Conservation (phyloP, 192 early-diverging fungal genomes). For the Backusella tuberculispora region DNA sequence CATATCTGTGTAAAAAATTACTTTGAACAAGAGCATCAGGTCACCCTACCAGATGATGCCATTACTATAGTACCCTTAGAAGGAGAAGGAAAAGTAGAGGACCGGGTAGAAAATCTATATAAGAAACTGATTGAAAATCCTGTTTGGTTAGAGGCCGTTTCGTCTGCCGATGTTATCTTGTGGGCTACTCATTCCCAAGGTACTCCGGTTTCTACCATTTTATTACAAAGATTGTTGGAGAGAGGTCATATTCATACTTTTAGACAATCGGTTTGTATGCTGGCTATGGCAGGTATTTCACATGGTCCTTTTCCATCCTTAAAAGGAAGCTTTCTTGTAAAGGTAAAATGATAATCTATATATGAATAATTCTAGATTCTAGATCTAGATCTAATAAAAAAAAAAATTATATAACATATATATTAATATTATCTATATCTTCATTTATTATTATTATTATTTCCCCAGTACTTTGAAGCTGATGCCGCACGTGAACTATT, state of each 20-base stretch:
- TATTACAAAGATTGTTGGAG: constrained; percentile 76
- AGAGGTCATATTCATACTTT: constrained; percentile 65
- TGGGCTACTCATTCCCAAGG: constrained; percentile 95
- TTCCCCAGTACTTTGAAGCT: constrained; percentile 73
- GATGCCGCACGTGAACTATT: constrained; percentile 93
- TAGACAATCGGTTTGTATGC: constrained; percentile 76
- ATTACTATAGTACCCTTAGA: constrained; percentile 87
- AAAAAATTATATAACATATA: neutral
- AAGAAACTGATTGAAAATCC: constrained; percentile 66
- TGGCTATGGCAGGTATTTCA: constrained; percentile 93
- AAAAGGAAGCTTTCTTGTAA: constrained; percentile 80
- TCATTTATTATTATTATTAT: no score
- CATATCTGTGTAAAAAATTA: constrained; percentile 64
- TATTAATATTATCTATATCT: neutral
- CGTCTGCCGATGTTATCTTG: constrained; percentile 78
- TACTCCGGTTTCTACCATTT: constrained; percentile 81
- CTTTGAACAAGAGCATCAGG: constrained; percentile 54
- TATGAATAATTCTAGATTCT: no score
- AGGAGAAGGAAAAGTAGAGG: constrained; percentile 89
- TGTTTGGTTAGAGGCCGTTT: constrained; percentile 48
- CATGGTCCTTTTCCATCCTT: constrained; percentile 89
- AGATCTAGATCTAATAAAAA: neutral
- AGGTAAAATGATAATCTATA: constrained; percentile 48
- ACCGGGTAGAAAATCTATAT: constrained; percentile 82
- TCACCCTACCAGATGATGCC: constrained; percentile 47